phyloP scores from a whole-genome alignment of 1,284 basidiomycete species.

The Ustilago bromivora region DNA sequence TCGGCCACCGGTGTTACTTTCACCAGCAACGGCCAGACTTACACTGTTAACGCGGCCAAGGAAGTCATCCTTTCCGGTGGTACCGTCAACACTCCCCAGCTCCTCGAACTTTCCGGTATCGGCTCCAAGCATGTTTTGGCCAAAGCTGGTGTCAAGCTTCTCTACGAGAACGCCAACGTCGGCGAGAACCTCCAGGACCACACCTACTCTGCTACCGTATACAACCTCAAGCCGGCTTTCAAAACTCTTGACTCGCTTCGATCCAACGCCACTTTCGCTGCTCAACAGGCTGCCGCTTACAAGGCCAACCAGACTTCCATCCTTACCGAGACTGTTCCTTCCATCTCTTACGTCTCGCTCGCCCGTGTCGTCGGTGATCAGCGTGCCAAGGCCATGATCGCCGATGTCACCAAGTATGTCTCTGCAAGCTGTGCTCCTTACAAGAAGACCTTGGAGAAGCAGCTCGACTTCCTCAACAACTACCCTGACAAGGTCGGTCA shows the following conservation, averaged over 20 bases:
- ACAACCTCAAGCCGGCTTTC: constrained; percentile 57
- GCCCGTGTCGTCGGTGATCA: constrained; percentile 48
- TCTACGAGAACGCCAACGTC: constrained; percentile 60
- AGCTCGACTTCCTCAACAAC: constrained; percentile 60
- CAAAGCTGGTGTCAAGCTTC: constrained; percentile 66
- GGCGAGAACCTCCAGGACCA: constrained; percentile 73
- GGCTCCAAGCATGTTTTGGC: constrained; percentile 71
- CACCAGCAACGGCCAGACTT: constrained; percentile 42
- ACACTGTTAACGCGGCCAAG: constrained; percentile 53
- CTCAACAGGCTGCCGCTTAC: constrained; percentile 56
- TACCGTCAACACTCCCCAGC: constrained; percentile 68
- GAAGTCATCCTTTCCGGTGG: constrained; percentile 65
- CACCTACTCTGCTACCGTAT: constrained; percentile 60
- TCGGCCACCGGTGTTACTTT: constrained; percentile 55
- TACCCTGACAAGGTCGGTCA: constrained; percentile 54
- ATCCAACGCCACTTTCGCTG: constrained; percentile 56
- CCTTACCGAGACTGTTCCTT: constrained; percentile 59
- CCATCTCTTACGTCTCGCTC: constrained; percentile 65
- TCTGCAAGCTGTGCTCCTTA: constrained; percentile 38
- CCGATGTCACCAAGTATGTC: constrained; percentile 55
- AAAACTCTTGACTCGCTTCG: constrained; percentile 60
- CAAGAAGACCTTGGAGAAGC: constrained; percentile 56
- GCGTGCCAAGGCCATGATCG: constrained; percentile 47
- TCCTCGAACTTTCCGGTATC: constrained; percentile 74
- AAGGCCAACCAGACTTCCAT: constrained; percentile 56